Percentiles rank a stretch among this genome's conserved stretches.
phyloP scores from a whole-genome alignment of 2,329 filamentous ascomycete genomes.

The Aureobasidium sp. region DNA sequence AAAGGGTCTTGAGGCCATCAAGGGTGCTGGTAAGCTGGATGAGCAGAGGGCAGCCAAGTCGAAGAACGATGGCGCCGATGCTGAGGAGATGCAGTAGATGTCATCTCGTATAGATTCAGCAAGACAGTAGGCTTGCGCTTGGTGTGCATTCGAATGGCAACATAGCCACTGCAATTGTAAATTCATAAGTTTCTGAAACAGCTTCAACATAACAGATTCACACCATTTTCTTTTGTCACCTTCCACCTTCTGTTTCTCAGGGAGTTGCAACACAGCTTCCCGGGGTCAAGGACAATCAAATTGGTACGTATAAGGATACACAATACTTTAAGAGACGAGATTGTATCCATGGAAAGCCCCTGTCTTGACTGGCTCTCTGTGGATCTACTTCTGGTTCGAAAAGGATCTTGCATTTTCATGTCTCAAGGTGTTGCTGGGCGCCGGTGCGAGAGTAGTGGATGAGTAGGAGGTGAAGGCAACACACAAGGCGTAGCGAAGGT shows the following conservation, averaged over 20 bases:
- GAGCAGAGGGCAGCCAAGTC: background rate
- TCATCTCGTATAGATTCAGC: background rate
- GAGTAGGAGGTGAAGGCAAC: too few relatives aligned
- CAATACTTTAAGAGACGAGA: too few relatives aligned
- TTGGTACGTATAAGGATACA: too few relatives aligned
- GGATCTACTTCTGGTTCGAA: too few relatives aligned
- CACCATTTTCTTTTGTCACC: background rate
- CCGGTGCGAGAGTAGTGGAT: too few relatives aligned
- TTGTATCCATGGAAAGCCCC: too few relatives aligned
- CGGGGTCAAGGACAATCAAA: too few relatives aligned
- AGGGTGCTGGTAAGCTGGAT: constrained; percentile 1
- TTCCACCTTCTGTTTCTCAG: background rate
- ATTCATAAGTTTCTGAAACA: background rate
- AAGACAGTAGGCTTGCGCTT: background rate
- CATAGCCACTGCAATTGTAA: background rate
- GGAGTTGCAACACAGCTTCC: too few relatives aligned
- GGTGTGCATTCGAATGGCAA: background rate
- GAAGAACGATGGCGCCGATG: constrained; percentile 3
- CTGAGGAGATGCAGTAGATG: constrained; percentile 1
- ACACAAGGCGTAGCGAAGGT: too few relatives aligned
- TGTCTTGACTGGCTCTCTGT: too few relatives aligned
- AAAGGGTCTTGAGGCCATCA: constrained; percentile 38
- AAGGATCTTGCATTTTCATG: too few relatives aligned
- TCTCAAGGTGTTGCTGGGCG: too few relatives aligned
- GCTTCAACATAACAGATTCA: background rate